phyloP scores from a whole-genome alignment of 1,284 basidiomycete genomes.

The Ustilago shanxiensis region DNA sequence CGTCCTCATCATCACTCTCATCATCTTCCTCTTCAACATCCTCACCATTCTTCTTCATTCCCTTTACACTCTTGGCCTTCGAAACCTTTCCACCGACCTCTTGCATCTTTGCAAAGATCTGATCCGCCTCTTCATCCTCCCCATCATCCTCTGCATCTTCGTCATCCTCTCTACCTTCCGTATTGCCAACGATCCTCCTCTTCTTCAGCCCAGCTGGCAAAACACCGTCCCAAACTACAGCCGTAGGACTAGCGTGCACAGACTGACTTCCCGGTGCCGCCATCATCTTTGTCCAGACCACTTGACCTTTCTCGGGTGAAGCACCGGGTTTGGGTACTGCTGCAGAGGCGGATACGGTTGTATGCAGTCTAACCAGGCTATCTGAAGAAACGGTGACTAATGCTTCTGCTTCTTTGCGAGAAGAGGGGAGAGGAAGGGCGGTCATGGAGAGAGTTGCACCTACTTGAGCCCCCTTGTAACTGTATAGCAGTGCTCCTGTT shows the following conservation, averaged over 20 bases:
- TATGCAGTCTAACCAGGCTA: slow-evolving; percentile 29
- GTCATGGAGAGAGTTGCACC: slow-evolving; percentile 34
- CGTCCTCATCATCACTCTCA: slow-evolving; percentile 21
- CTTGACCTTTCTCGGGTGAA: slow-evolving; percentile 31
- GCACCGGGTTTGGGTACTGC: slow-evolving; percentile 30
- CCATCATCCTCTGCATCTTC: slow-evolving; percentile 29
- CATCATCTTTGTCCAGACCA: slow-evolving; percentile 34
- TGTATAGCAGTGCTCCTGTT: slow-evolving; percentile 43
- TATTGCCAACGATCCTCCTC: not conserved
- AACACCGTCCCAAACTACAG: slow-evolving; percentile 51
- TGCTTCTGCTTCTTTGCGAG: slow-evolving; percentile 8
- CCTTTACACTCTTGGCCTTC: not conserved
- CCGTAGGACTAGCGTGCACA: slow-evolving; percentile 28
- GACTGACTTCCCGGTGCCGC: slow-evolving; percentile 14
- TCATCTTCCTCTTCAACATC: slow-evolving; percentile 15
- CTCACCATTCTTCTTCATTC: not conserved
- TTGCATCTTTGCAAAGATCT: slow-evolving; percentile 50
- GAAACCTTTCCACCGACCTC: slow-evolving; percentile 21
- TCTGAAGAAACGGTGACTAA: slow-evolving; percentile 41
- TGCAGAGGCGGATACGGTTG: slow-evolving; percentile 18
- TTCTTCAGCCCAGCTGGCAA: slow-evolving; percentile 13
- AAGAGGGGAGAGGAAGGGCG: slow-evolving; percentile 31
- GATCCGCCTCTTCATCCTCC: slow-evolving; percentile 40
- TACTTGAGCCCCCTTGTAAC: slow-evolving; percentile 41
- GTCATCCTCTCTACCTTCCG: slow-evolving; percentile 32